Evolutionary conservation across 208 protist genomes (phyloP).

Genomic region (Acanthamoeba healyi): DNA sequence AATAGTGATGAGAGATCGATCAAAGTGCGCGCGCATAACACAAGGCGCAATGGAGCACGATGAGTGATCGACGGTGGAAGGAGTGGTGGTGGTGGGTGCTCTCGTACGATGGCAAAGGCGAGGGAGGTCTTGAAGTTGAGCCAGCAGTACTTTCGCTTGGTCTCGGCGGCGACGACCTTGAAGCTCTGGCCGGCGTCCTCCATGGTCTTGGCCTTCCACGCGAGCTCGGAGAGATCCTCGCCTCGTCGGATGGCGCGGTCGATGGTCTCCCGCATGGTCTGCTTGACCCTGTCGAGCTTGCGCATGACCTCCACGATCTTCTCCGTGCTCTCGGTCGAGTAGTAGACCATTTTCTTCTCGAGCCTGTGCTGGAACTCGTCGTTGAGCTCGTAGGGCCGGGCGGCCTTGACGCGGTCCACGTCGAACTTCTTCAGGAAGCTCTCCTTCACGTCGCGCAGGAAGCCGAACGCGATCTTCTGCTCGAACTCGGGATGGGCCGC

Average conservation of each 20-base stretch:
- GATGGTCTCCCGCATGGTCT: conserved; percentile 60
- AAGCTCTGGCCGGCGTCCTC: conserved; percentile 61
- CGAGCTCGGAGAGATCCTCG: conserved; percentile 60
- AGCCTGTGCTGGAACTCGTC: conserved; percentile 66
- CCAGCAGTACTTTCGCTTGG: conserved; percentile 70
- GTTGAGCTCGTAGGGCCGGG: conserved; percentile 32
- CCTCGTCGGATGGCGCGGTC: conserved; percentile 61
- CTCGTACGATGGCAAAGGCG: conserved; percentile 37
- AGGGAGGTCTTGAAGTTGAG: conserved; percentile 68
- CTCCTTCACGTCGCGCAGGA: conserved; percentile 53
- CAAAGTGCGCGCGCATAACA: too few species aligned
- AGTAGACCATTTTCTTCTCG: conserved; percentile 70
- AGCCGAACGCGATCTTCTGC: conserved; percentile 61
- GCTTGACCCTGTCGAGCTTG: conserved; percentile 63
- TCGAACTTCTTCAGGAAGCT: conserved; percentile 34
- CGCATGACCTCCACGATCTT: conserved; percentile 67
- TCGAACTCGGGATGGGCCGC: conserved; percentile 56
- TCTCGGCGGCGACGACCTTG: conserved; percentile 62
- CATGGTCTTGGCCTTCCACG: conserved; percentile 72
- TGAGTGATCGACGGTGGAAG: too few species aligned
- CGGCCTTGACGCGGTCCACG: conserved; percentile 54
- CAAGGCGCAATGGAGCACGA: too few species aligned
- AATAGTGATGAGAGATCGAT: too few species aligned
- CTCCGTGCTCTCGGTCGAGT: conserved; percentile 67
- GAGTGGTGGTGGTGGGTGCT: too few species aligned